These are phyloP conservation scores for Chlamydomonas incerta DNA, from an alignment of 139 green algal species.

Conservation along the genomic window DNA sequence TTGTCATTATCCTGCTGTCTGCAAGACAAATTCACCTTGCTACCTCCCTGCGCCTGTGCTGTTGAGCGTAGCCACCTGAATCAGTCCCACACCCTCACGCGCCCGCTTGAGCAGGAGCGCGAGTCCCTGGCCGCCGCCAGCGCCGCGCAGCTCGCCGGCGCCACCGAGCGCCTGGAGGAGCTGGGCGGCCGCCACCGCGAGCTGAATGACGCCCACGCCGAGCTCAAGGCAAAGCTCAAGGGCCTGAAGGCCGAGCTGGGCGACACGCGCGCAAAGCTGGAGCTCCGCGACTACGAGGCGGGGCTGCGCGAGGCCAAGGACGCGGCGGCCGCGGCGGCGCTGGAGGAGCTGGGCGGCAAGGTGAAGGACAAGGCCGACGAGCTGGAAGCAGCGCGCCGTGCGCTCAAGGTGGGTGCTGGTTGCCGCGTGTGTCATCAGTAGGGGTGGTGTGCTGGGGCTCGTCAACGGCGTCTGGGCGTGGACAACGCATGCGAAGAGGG, in stretches of 20 bases:
- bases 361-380: conserved; percentile 50
- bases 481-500: too few relatives aligned
- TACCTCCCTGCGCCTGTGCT: too few relatives aligned
- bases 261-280: not conserved
- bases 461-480: too few relatives aligned
- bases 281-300: conserved; percentile 9
- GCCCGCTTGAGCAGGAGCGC: conserved; percentile 1
- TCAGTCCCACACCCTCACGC: too few relatives aligned
- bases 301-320: conserved; percentile 24
- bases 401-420: conserved; percentile 21
- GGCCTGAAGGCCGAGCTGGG: conserved; percentile 28
- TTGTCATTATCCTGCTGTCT: too few relatives aligned
- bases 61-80: too few relatives aligned
- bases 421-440: too few relatives aligned
- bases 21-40: too few relatives aligned
- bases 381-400: conserved; percentile 13
- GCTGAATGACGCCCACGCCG: not conserved
- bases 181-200: conserved; percentile 5
- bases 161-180: not conserved
- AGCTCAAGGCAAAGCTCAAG: conserved; percentile 18
- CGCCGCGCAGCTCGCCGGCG: not conserved
- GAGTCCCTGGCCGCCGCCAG: not conserved
- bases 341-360: conserved; percentile 36
- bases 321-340: conserved; percentile 5
- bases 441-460: too few relatives aligned